Evolutionary conservation across 1,284 basidiomycete species (phyloP).

Genomic region (Moesziomyces parantarcticus): DNA sequence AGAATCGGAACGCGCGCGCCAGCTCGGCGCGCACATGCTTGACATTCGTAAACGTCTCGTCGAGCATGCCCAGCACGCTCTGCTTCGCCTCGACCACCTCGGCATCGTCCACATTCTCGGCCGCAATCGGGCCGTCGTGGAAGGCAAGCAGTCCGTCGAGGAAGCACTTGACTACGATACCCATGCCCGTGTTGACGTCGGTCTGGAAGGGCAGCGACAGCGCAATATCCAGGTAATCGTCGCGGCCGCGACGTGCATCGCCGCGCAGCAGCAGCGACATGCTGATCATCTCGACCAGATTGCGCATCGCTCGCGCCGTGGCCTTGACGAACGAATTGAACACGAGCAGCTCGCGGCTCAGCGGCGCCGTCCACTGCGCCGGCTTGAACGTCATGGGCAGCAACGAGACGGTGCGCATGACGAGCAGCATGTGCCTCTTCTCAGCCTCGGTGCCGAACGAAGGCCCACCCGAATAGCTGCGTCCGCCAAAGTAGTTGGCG

Average conservation of each 20-base stretch:
- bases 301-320: conserved; percentile 86
- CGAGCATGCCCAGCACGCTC: conserved; percentile 88
- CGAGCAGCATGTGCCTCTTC: conserved; percentile 84
- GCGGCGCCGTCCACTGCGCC: conserved; percentile 76
- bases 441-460: conserved; percentile 77
- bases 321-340: conserved; percentile 97
- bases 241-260: conserved; percentile 84
- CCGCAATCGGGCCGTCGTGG: conserved; percentile 73
- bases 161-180: conserved; percentile 88
- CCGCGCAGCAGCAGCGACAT: conserved; percentile 89
- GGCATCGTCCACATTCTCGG: conserved; percentile 74
- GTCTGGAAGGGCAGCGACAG: conserved; percentile 80
- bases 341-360: conserved; percentile 93
- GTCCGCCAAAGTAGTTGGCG: conserved; percentile 87
- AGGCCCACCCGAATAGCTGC: conserved; percentile 90
- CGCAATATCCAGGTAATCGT: conserved; percentile 91
- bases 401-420: conserved; percentile 94
- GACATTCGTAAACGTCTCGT: conserved; percentile 90
- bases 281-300: conserved; percentile 88
- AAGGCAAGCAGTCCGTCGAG: conserved; percentile 86
- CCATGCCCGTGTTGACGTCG: conserved; percentile 97
- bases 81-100: conserved; percentile 85
- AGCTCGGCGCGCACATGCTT: conserved; percentile 87
- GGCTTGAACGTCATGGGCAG: conserved; percentile 88
- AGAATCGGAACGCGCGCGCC: conserved; percentile 95